Conservation (phyloP, 2,329 filamentous ascomycete genomes). For the Venturia aucupariae region DNA sequence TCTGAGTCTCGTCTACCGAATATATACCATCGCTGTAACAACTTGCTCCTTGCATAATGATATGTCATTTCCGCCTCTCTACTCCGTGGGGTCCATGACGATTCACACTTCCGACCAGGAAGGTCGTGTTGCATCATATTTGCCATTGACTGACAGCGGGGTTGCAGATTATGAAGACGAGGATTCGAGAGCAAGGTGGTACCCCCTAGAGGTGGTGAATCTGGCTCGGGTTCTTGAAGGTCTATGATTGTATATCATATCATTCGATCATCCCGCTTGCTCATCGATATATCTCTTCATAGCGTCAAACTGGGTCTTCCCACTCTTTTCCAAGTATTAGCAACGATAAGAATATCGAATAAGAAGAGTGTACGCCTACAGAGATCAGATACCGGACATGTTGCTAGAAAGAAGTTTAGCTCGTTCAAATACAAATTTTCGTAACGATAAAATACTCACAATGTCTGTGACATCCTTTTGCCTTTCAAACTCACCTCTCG, state of each 20-base stretch:
- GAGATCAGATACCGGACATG: slow-evolving; percentile 42
- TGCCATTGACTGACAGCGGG: no score
- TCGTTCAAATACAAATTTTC: neutral
- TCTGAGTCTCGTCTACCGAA: no score
- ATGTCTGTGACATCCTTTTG: slow-evolving; percentile 38
- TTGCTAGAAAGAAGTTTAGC: slow-evolving; percentile 20
- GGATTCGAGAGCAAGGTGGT: no score
- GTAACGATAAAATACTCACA: slow-evolving; percentile 23
- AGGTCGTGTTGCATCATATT: no score
- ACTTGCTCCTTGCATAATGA: no score
- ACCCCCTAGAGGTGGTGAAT: no score
- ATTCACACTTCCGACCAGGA: no score
- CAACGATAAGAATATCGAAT: neutral
- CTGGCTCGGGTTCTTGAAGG: neutral
- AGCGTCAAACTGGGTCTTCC: slow-evolving; percentile 40
- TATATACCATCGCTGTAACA: no score
- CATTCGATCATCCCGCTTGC: slow-evolving; percentile 17
- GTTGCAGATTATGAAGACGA: no score
- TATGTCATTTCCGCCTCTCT: no score
- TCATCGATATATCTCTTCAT: slow-evolving; percentile 37
- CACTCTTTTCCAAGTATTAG: neutral
- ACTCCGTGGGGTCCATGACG: no score
- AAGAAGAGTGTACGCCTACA: slow-evolving; percentile 21
- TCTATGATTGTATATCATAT: neutral
- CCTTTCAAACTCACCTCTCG: slow-evolving; percentile 40